Percentiles rank a stretch among this genome's conserved stretches.
phyloP scores from a whole-genome alignment of 495 filamentous ascomycete genomes.

The Endocarpon pusillum region DNA sequence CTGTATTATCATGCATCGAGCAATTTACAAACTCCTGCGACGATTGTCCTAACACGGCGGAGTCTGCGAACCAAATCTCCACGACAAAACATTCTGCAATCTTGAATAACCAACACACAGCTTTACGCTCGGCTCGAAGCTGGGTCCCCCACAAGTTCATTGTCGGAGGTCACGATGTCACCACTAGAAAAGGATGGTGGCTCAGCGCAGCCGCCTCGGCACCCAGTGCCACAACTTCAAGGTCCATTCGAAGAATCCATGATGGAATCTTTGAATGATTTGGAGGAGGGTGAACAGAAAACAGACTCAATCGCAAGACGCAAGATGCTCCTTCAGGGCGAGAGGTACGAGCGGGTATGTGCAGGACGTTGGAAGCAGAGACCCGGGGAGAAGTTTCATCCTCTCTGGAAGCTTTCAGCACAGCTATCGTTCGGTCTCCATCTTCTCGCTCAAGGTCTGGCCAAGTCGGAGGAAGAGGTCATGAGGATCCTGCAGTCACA shows the following conservation, averaged over 20 bases:
- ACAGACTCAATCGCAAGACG: constrained; percentile 52
- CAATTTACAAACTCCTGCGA: too few relatives aligned
- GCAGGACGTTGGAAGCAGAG: constrained; percentile 58
- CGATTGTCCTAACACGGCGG: too few relatives aligned
- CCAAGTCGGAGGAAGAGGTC: constrained; percentile 74
- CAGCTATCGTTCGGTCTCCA: constrained; percentile 92
- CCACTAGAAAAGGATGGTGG: too few relatives aligned
- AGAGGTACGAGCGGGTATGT: constrained; percentile 44
- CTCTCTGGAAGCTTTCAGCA: constrained; percentile 74
- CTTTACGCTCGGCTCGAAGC: too few relatives aligned
- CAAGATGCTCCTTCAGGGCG: constrained; percentile 47
- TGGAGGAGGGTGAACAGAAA: constrained; percentile 29
- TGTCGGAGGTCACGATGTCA: too few relatives aligned
- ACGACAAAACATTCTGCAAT: too few relatives aligned
- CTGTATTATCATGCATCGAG: too few relatives aligned
- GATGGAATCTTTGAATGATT: constrained; percentile 40
- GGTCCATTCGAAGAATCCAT: constrained; percentile 90
- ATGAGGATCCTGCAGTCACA: constrained; percentile 80
- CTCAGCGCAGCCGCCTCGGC: constrained; percentile 40
- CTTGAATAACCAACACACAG: too few relatives aligned
- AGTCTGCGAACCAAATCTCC: too few relatives aligned
- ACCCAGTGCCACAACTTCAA: constrained; percentile 76
- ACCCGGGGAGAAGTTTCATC: constrained; percentile 54
- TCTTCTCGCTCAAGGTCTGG: constrained; percentile 66
- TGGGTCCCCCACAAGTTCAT: too few relatives aligned